These are phyloP conservation scores for Lodderomyces orthopsilosis DNA, from an alignment of 1,139 yeast species.

Conservation along the genomic window DNA sequence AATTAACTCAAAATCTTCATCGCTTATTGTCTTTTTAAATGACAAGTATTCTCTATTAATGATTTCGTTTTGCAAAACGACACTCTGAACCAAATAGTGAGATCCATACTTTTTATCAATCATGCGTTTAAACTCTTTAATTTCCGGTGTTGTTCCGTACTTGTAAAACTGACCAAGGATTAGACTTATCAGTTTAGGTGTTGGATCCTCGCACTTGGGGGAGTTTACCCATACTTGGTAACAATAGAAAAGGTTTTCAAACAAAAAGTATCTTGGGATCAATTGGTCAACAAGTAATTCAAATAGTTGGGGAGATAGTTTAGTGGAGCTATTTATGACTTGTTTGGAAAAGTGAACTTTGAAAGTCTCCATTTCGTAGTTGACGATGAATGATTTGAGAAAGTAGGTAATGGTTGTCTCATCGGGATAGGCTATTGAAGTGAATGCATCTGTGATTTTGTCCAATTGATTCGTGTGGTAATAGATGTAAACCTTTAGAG, in stretches of 20 bases:
- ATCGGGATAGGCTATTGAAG: slow-evolving; percentile 18
- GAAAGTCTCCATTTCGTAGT: slow-evolving; percentile 34
- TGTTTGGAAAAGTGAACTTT: slow-evolving; percentile 20
- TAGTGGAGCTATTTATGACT: slow-evolving; percentile 12
- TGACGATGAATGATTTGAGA: slow-evolving; percentile 28
- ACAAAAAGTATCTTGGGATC: slow-evolving; percentile 29
- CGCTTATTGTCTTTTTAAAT: slow-evolving; percentile 23
- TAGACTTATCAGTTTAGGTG: slow-evolving; percentile 26
- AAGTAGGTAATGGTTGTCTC: slow-evolving; percentile 28
- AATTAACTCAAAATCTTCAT: slow-evolving; percentile 22
- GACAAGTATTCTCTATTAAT: slow-evolving; percentile 24
- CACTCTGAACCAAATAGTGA: slow-evolving; percentile 24
- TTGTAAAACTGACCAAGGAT: slow-evolving; percentile 30
- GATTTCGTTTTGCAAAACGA: slow-evolving; percentile 26
- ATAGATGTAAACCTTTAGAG: slow-evolving; percentile 25
- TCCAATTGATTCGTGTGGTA: slow-evolving; percentile 32
- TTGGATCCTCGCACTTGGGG: slow-evolving; percentile 22
- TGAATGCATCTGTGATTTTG: slow-evolving; percentile 20
- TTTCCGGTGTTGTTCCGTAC: slow-evolving; percentile 30
- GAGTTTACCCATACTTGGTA: slow-evolving; percentile 30
- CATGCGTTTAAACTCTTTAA: slow-evolving; percentile 21
- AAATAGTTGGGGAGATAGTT: slow-evolving; percentile 24
- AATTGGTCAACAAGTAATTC: slow-evolving; percentile 27
- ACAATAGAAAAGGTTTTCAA: slow-evolving; percentile 28
- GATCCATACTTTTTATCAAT: slow-evolving; percentile 21